phyloP scores from a whole-genome alignment of 257 asterid species.

The Pogostemon cablin region DNA sequence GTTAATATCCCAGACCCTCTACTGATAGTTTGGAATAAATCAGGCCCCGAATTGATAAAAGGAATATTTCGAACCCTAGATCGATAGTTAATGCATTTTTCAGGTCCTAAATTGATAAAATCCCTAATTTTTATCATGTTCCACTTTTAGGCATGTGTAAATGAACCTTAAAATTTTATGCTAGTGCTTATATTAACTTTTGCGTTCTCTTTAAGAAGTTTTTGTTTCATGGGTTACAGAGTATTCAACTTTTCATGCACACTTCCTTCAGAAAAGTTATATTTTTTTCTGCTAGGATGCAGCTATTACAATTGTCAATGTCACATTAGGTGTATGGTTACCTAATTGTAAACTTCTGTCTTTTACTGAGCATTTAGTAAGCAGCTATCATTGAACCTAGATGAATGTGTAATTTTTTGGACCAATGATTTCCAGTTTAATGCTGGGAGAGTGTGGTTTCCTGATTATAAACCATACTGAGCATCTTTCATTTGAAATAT shows the following conservation, averaged over 20 bases:
- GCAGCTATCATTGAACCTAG: no score
- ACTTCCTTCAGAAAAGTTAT: constrained; percentile 6
- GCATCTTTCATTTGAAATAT: neutral
- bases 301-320: neutral
- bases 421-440: neutral
- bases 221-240: neutral
- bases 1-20: no score
- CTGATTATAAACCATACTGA: neutral
- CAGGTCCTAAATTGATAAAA: no score
- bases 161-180: constrained; percentile 9
- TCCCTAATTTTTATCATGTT: neutral
- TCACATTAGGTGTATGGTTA: no score
- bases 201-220: neutral
- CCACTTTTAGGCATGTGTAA: constrained; percentile 3
- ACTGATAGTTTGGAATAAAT: no score
- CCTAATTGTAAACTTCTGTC: no score
- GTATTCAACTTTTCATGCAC: neutral
- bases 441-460: neutral
- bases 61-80: no score
- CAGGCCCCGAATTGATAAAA: no score
- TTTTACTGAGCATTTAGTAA: no score
- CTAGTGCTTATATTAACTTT: neutral
- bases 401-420: neutral
- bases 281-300: neutral
- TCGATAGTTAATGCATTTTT: no score